Evolutionary conservation across 1,284 basidiomycete genomes (phyloP).

Genomic region (Melampsora abietis-canadensis): DNA sequence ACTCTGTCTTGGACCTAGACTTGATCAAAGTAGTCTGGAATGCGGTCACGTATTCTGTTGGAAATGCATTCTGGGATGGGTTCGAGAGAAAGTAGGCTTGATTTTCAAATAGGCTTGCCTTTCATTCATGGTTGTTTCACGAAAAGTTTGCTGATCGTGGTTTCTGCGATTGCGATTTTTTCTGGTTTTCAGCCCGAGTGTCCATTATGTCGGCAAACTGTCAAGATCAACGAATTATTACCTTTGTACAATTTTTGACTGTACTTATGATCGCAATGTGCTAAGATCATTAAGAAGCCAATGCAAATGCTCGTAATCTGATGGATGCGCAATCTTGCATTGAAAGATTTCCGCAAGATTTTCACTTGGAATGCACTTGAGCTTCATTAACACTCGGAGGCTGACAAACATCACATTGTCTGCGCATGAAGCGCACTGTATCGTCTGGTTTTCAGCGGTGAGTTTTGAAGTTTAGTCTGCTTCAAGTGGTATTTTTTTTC

Average conservation of each 20-base stretch:
- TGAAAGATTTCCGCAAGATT: no score
- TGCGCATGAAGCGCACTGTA: no score
- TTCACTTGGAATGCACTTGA: no score
- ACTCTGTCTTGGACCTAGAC: slow-evolving; percentile 26
- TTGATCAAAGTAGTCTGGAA: slow-evolving; percentile 35
- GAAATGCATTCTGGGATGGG: slow-evolving; percentile 39
- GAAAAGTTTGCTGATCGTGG: background rate
- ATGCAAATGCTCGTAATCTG: no score
- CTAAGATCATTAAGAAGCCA: no score
- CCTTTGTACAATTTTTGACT: slow-evolving; percentile 39
- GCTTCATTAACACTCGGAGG: no score
- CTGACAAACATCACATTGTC: no score
- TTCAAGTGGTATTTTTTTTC: no score
- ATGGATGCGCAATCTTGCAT: no score
- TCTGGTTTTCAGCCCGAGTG: slow-evolving; percentile 26
- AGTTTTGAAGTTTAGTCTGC: no score
- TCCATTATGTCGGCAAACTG: slow-evolving; percentile 36
- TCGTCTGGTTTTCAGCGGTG: no score
- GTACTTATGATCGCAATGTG: no score
- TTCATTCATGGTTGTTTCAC: background rate
- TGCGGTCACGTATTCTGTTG: slow-evolving; percentile 43
- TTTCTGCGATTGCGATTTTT: background rate
- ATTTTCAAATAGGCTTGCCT: background rate
- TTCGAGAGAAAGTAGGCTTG: slow-evolving; percentile 34
- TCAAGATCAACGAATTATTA: slow-evolving; percentile 21